These are phyloP conservation scores for Haplosporangium sp. DNA, from an alignment of 371 early-diverging fungal species.

Conservation along the genomic window DNA sequence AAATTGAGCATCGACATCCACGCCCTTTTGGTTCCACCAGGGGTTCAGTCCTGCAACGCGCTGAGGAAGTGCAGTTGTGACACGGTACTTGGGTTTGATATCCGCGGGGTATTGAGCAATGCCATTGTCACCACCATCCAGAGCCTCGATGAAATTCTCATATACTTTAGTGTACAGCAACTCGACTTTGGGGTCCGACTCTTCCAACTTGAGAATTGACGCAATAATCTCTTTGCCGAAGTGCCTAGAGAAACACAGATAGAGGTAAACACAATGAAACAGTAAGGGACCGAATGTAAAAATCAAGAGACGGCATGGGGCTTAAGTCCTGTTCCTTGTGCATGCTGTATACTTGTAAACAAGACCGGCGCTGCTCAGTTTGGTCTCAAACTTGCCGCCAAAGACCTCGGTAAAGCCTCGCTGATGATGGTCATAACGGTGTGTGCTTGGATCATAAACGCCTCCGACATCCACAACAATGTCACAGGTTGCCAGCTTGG, in stretches of 20 bases:
- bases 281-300: not conserved
- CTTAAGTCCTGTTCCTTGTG: too few species aligned
- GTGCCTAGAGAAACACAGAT: slow-evolving; percentile 61
- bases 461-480: slow-evolving; percentile 99
- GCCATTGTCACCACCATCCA: slow-evolving; percentile 93
- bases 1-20: slow-evolving; percentile 80
- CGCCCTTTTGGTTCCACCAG: slow-evolving; percentile 87
- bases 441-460: slow-evolving; percentile 83
- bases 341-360: slow-evolving; percentile 75
- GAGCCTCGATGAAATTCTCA: slow-evolving; percentile 82
- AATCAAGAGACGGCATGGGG: not conserved
- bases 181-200: slow-evolving; percentile 67
- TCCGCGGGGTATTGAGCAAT: slow-evolving; percentile 85
- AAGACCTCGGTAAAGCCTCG: slow-evolving; percentile 94
- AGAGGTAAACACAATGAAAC: not conserved
- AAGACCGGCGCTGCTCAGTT: slow-evolving; percentile 93
- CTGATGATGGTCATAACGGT: slow-evolving; percentile 98
- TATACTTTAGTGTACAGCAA: slow-evolving; percentile 85
- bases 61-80: slow-evolving; percentile 80
- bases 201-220: slow-evolving; percentile 63
- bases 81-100: slow-evolving; percentile 83
- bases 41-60: slow-evolving; percentile 92
- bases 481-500: slow-evolving; percentile 82
- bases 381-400: slow-evolving; percentile 79
- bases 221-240: slow-evolving; percentile 88